Base-by-base conservation (phyloP, 139 green algal genomes). In the Zygnema circumcarinatum region DNA sequence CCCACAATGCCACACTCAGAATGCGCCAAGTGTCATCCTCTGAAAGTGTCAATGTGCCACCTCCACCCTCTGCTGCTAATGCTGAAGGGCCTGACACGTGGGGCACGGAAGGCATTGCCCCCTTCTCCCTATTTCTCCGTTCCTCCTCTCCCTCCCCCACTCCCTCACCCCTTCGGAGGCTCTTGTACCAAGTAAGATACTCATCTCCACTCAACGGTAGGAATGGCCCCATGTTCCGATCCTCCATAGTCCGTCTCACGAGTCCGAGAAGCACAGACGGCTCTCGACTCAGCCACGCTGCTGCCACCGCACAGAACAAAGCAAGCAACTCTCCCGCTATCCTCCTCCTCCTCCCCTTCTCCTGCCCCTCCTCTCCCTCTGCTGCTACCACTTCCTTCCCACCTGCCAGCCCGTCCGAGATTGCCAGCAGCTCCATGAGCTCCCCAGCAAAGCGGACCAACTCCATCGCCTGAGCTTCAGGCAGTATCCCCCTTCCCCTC, bases 11-110 rank as follows among this genome's bases (percentile, higher is more conserved):
- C 7, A 42, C 35, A 25, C 76, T 16, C 33, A 84, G 76, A 42
- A 84, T 42, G 76, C 76, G 76, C 76, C 76, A 84, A 42, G 47
- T 84, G 76, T 84, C 76, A 42, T 11, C 56, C 76, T 81, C 76
- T 73, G 76, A 84, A 68, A 84, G 11, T 3, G 69, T 16, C 36
- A 56, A 3, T 25, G 38, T 25, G 3, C 11, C 69, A 7, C 16
- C 16, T 11, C 39, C 69, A 25, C 39, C 39, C 69, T 47, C 69
- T 72, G 29, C 56, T 72, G 29, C n/a, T n/a, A n/a, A 72, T n/a
- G 56, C 56, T n/a, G n/a, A n/a, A n/a, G n/a, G n/a, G n/a, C n/a
- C n/a, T n/a, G n/a, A n/a, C n/a, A n/a, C n/a, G n/a, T n/a, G n/a
- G n/a, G n/a, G n/a, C n/a, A n/a, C n/a, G n/a, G n/a, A 72, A 29